Conservation (phyloP, 371 early-diverging fungal species). For the Apophysomyces trapeziformis region DNA sequence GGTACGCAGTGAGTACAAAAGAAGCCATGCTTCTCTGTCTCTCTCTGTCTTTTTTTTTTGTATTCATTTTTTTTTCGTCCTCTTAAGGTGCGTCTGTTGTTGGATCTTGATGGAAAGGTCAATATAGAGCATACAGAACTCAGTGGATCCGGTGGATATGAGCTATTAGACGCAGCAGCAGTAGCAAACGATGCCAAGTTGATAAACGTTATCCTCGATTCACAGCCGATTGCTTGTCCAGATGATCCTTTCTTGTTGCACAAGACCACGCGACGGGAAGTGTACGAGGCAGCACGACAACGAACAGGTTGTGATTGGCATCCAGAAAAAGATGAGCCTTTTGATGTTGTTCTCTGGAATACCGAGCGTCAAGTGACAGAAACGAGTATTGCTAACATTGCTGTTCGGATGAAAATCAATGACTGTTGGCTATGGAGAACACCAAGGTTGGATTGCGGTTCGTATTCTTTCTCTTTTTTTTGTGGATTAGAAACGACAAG, state of each 20-base stretch:
- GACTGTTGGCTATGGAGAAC: conserved; percentile 51
- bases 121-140: conserved; percentile 49
- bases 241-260: conserved; percentile 51
- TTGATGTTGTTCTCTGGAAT: conserved; percentile 66
- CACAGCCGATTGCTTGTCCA: conserved; percentile 27
- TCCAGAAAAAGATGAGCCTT: conserved; percentile 30
- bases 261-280: conserved; percentile 62
- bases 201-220: conserved; percentile 44
- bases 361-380: conserved; percentile 55
- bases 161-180: neutral
- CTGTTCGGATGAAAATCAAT: conserved; percentile 36
- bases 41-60: too few species aligned
- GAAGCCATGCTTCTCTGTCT: too few species aligned
- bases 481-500: neutral
- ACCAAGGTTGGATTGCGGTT: conserved; percentile 51
- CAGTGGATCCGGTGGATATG: conserved; percentile 12
- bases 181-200: conserved; percentile 10
- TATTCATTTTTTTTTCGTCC: too few species aligned
- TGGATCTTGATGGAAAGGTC: conserved; percentile 39
- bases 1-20: too few species aligned
- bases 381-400: conserved; percentile 65
- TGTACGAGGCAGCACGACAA: conserved; percentile 55
- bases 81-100: conserved; percentile 41
- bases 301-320: conserved; percentile 40
- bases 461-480: neutral